Evolutionary conservation across 2,329 filamentous ascomycete species (phyloP), one percentile per base, ranked within the genome.

Genomic region (Chrysoporthe cubensis): DNA sequence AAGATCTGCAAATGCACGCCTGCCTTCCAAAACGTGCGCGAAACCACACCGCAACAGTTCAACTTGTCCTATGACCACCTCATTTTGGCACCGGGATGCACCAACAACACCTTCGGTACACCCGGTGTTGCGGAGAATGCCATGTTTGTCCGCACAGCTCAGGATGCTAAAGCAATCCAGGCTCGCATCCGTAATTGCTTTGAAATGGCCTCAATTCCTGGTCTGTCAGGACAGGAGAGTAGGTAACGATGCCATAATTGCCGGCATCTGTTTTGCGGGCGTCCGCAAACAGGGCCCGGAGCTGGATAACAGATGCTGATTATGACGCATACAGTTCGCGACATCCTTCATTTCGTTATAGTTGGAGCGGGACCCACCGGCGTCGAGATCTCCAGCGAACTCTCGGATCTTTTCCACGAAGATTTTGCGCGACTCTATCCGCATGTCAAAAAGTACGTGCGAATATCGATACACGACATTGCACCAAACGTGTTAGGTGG

Each of bases 291-390:
- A 54, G 50, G 21, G 4, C 21, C 14, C 16, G 26, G 9, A n/a
- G 26, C 32, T 37, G 40, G 37, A 18, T n/a, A 4, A 3, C 50
- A 13, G 13, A 16, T 42, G 40, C 40, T 60, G 9, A 60, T 8
- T n/a, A 44, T 11, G 4, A 4, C 0, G 7, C 37, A n/a, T 50
- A 1, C 18, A 66, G 67, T 66, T 2, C 67, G 67, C 9, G 54
- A 61, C 9, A 69, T 69, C 9, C 50, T 66, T 34, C 67, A 69
- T 26, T 69, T 69, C 9, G 67, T 69, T 9, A 69, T 69, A 26
- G 67, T 69, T 4, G 67, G 67, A n/a, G 67, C 67, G 4, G 64
- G 64, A 3, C 67, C 67, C 7, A 69, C 67, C 2, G 64, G 67
- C 14, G 64, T 69, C 9, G 64, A 66, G 13, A 69, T 69, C 4